Evolutionary conservation across 768 basidiomycete species (phyloP).

Genomic region (Rhodotorula paludigena): DNA sequence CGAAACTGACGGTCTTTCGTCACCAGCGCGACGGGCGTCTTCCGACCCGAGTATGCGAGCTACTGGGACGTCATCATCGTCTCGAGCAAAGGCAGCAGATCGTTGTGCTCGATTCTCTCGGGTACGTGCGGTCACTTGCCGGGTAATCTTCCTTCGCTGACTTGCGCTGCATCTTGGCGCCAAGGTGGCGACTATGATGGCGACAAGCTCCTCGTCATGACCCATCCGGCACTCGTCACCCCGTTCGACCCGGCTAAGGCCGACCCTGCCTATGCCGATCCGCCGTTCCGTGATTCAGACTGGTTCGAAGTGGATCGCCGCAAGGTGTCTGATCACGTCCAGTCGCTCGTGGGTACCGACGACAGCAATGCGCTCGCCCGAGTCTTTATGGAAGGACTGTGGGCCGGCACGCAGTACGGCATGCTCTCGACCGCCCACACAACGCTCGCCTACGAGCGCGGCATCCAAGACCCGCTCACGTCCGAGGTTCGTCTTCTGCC

Average conservation of each 20-base stretch:
- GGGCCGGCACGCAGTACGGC: constrained; percentile 9
- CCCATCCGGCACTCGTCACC: background rate
- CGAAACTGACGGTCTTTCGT: background rate
- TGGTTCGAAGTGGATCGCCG: constrained; percentile 29
- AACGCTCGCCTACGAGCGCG: constrained; percentile 21
- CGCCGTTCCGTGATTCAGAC: constrained; percentile 24
- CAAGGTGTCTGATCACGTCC: background rate
- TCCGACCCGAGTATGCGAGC: background rate
- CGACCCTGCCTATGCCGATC: constrained; percentile 24
- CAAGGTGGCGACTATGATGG: constrained; percentile 12
- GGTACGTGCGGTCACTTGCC: background rate
- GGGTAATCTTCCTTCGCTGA: background rate
- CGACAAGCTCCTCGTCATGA: constrained; percentile 25
- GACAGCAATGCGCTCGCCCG: background rate
- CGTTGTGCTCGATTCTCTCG: constrained; percentile 22
- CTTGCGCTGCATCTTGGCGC: rapidly evolving
- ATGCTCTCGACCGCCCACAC: constrained; percentile 6
- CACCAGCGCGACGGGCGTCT: constrained; percentile 4
- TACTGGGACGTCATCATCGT: constrained; percentile 23
- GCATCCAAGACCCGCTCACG: constrained; percentile 10
- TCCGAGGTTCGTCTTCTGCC: constrained; percentile 9
- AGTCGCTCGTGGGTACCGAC: background rate
- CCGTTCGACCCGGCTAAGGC: background rate
- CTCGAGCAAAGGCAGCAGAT: constrained; percentile 10
- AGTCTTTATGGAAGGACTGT: constrained; percentile 15